Base-by-base conservation (phyloP, 176 grass and related monocot genomes). In the Cymbopogon citratus region DNA sequence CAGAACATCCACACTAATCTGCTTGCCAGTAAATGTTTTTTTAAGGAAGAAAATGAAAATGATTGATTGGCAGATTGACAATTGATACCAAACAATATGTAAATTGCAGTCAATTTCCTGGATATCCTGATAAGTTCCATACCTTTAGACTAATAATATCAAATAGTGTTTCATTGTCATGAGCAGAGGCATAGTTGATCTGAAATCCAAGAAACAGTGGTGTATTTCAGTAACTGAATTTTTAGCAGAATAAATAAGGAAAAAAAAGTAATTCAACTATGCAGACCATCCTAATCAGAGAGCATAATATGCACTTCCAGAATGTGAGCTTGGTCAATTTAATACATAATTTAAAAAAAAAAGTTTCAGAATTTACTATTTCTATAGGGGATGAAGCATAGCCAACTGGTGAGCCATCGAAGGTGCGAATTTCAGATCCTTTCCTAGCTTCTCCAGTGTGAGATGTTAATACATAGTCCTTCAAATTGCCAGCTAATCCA, bases 121-220 rank as follows among this genome's bases (percentile, higher is more conserved):
- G 23, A 41, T 45, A 46, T 48, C 69, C 26, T 28, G 69, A 48
- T 72, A 28, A 15, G 15, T 15, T 72, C 2, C 40, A 79, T 88
- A 97, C 94, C 94, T 97, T 97, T 54, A 97, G 49, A 85, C 90
- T 97, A 81, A 97, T 83, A 88, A 89, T 92, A 73, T 97, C 94
- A 82, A 97, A 97, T 41, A 97, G 85, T 57, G 91, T 97, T 78
- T 94, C 92, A 59, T 97, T 97, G 69, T 97, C 94, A 92, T 97
- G 94, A 69, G 94, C 94, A 85, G 94, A 97, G 77, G 88, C 91
- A 87, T 97, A 94, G 77, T 94, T 97, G 63, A 97, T 89, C 94
- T 97, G 90, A 77, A 87, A 89, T 46, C 3, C 12, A 75, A 80
- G 34, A 87, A 67, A 67, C 25, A 91, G 29, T 9, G 4, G 28